Conservation (phyloP, 2,329 filamentous ascomycete genomes). For the Shiraia bambusicola region DNA sequence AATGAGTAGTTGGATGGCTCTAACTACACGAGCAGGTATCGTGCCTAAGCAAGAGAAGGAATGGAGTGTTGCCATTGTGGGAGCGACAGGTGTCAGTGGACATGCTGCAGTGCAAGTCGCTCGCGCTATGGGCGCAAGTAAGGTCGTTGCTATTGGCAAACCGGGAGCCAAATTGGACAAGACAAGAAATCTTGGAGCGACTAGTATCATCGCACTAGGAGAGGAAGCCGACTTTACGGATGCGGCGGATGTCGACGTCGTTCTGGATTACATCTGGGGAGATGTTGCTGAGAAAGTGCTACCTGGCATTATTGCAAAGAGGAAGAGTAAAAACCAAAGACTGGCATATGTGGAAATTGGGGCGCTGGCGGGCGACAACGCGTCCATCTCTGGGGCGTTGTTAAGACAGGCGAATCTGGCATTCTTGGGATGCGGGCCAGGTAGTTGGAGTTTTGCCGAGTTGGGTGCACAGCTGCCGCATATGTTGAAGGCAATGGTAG, state of each 20-base stretch:
- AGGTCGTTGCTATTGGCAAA: conserved; percentile 56
- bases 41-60: conserved; percentile 37
- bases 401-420: conserved; percentile 14
- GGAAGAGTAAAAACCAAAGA: conserved; percentile 15
- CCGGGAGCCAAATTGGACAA: conserved; percentile 47
- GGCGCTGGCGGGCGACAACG: conserved; percentile 10
- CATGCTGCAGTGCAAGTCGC: conserved; percentile 54
- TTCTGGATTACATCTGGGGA: conserved; percentile 62
- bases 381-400: conserved; percentile 4
- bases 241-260: conserved; percentile 53
- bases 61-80: conserved; percentile 56
- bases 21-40: conserved; percentile 47
- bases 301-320: conserved; percentile 8
- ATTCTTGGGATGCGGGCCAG: conserved; percentile 14
- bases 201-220: conserved; percentile 50
- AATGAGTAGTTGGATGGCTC: conserved; percentile 60
- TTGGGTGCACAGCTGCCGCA: conserved; percentile 8
- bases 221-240: conserved; percentile 52
- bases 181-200: conserved; percentile 45
- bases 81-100: conserved; percentile 57
- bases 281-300: conserved; percentile 11
- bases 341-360: conserved; percentile 22
- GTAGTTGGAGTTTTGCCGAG: conserved; percentile 17
- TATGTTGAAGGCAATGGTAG: conserved; percentile 12
- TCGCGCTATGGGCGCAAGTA: conserved; percentile 52